These are phyloP conservation scores for Pythium vanterpoolii DNA, from an alignment of 352 stramenopile species.

Conservation along the genomic window DNA sequence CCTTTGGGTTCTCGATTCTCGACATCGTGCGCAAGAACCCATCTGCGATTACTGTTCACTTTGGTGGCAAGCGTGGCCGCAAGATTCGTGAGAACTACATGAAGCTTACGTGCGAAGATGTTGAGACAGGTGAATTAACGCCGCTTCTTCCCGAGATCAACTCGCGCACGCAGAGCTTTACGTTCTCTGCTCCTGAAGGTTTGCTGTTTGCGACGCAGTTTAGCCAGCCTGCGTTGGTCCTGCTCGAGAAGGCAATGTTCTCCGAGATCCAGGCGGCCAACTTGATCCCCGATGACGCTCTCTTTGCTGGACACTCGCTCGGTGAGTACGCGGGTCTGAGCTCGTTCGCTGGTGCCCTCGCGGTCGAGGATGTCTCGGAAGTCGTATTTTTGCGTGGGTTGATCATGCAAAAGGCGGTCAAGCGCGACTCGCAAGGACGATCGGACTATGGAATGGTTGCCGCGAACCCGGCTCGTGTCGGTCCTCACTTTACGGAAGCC, in stretches of 20 bases:
- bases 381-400: constrained; percentile 80
- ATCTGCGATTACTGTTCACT: constrained; percentile 80
- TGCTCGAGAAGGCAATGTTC: constrained; percentile 85
- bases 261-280: constrained; percentile 71
- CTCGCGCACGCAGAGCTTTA: constrained; percentile 77
- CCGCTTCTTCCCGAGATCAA: constrained; percentile 83
- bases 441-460: constrained; percentile 89
- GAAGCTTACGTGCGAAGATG: constrained; percentile 67
- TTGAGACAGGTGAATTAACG: constrained; percentile 39
- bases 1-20: constrained; percentile 87
- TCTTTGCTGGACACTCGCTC: constrained; percentile 87
- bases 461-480: constrained; percentile 73
- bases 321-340: constrained; percentile 84
- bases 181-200: constrained; percentile 67
- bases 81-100: constrained; percentile 86
- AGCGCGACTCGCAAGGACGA: constrained; percentile 42
- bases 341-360: constrained; percentile 67
- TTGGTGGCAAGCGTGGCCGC: constrained; percentile 78
- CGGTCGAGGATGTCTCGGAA: constrained; percentile 72
- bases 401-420: constrained; percentile 36
- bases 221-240: constrained; percentile 74
- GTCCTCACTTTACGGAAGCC: constrained; percentile 64
- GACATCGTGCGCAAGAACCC: constrained; percentile 88
- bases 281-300: constrained; percentile 65
- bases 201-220: constrained; percentile 88